phyloP scores from a whole-genome alignment of 805 yeast genomes.

The Candida pseudofarinosa region DNA sequence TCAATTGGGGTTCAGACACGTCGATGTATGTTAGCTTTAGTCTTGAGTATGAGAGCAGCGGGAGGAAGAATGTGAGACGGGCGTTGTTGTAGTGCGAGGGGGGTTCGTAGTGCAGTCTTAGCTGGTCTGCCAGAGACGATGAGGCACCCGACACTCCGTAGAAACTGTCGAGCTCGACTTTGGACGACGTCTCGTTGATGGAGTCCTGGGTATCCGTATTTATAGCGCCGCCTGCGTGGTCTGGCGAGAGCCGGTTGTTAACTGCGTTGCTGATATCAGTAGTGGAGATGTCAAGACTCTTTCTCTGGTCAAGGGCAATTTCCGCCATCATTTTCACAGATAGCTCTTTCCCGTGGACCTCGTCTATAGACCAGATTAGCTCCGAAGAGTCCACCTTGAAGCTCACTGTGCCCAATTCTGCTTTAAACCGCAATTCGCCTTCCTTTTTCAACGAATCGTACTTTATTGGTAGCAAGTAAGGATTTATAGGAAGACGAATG shows the following conservation, averaged over 20 bases:
- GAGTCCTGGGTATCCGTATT: conserved; percentile 3
- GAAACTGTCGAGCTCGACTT: conserved; percentile 26
- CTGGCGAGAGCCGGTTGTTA: neutral
- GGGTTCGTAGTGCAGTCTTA: conserved; percentile 10
- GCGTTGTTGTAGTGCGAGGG: conserved; percentile 19
- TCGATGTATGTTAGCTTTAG: conserved; percentile 62
- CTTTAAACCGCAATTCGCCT: conserved; percentile 54
- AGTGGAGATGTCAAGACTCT: neutral
- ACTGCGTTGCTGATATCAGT: conserved; percentile 1
- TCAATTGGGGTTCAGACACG: conserved; percentile 57
- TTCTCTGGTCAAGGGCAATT: conserved; percentile 21
- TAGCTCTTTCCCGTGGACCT: conserved; percentile 56
- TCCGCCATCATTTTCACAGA: conserved; percentile 54
- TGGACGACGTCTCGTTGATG: conserved; percentile 23
- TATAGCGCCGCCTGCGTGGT: neutral
- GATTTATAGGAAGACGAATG: conserved; percentile 33
- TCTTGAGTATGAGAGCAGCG: conserved; percentile 60
- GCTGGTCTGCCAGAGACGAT: conserved; percentile 22
- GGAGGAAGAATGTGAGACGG: conserved; percentile 28
- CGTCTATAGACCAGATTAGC: conserved; percentile 68
- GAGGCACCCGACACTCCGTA: conserved; percentile 36
- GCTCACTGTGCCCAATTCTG: conserved; percentile 66
- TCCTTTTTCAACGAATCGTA: conserved; percentile 8
- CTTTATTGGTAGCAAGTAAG: conserved; percentile 26
- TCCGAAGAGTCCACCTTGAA: conserved; percentile 68